phyloP scores from a whole-genome alignment of 2,329 filamentous ascomycete species.

The Scytalidium lignicola region DNA sequence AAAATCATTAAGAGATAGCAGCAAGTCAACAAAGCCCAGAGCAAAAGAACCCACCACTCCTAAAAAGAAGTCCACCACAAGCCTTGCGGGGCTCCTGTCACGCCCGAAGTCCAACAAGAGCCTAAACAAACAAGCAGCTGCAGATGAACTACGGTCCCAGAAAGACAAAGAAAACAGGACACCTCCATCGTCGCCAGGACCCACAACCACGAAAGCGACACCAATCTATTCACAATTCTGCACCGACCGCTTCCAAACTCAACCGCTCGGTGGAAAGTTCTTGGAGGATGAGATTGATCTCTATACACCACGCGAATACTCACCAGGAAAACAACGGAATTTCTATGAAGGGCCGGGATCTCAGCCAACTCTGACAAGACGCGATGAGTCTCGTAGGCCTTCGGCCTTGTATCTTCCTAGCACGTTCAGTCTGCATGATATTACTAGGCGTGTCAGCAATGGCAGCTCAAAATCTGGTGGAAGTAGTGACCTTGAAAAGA shows the following conservation, averaged over 20 bases:
- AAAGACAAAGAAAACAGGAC: constrained; percentile 81
- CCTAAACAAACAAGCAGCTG: constrained; percentile 46
- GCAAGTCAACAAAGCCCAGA: constrained; percentile 29
- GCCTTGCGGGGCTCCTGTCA: constrained; percentile 70
- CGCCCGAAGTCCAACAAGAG: constrained; percentile 70
- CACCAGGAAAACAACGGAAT: constrained; percentile 24
- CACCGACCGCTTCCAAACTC: constrained; percentile 29
- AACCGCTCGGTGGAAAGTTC: constrained; percentile 33
- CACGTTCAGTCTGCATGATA: constrained; percentile 28
- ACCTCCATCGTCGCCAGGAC: constrained; percentile 44
- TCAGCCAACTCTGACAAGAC: constrained; percentile 20
- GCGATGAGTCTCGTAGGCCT: constrained; percentile 21
- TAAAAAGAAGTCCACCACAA: constrained; percentile 76
- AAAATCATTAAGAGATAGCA: constrained; percentile 35
- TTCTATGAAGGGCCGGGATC: constrained; percentile 19
- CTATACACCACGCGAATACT: constrained; percentile 26
- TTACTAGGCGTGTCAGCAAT: constrained; percentile 21
- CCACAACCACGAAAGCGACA: constrained; percentile 42
- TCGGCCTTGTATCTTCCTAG: constrained; percentile 28
- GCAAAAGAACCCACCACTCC: constrained; percentile 52
- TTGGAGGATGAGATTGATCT: constrained; percentile 29
- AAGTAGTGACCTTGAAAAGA: constrained; percentile 19
- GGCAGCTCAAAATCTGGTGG: constrained; percentile 14
- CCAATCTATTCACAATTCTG: constrained; percentile 80
- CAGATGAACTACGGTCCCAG: constrained; percentile 44